Evolutionary conservation across 768 basidiomycete species (phyloP).

Genomic region (Dacryopinax spathularia): DNA sequence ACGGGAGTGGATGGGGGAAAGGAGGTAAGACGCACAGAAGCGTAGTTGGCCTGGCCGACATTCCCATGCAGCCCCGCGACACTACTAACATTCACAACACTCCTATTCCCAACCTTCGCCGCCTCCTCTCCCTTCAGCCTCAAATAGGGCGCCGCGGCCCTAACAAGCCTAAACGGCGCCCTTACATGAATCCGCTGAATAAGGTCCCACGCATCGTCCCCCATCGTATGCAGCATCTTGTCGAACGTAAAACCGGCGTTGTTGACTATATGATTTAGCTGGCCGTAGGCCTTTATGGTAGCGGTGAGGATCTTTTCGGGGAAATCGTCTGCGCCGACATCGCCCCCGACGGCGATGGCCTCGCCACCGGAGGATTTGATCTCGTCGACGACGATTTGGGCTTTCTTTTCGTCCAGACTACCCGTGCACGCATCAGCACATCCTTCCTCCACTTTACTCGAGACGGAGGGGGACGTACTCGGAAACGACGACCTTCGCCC

Average conservation of each 20-base stretch:
- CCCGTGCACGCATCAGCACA: neutral
- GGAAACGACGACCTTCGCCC: conserved; percentile 73
- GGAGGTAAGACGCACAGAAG: conserved; percentile 26
- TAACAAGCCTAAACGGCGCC: conserved; percentile 71
- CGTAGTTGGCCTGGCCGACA: conserved; percentile 73
- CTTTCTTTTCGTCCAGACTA: conserved; percentile 61
- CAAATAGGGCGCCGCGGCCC: conserved; percentile 74
- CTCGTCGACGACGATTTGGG: conserved; percentile 51
- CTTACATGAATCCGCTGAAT: conserved; percentile 76
- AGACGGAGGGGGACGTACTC: conserved; percentile 36
- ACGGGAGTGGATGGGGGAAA: too few relatives aligned
- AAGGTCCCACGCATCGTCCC: conserved; percentile 67
- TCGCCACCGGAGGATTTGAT: conserved; percentile 60
- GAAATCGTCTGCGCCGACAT: conserved; percentile 72
- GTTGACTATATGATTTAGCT: conserved; percentile 77
- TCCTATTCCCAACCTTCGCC: conserved; percentile 37
- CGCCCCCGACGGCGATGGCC: conserved; percentile 58
- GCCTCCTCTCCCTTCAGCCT: conserved; percentile 52
- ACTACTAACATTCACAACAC: conserved; percentile 70
- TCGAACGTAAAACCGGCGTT: conserved; percentile 73
- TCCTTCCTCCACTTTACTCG: too few relatives aligned
- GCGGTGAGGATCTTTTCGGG: conserved; percentile 63
- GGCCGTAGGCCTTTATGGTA: conserved; percentile 67
- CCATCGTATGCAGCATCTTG: conserved; percentile 78
- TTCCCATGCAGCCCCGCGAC: conserved; percentile 75